These are phyloP conservation scores for Basidiobolus heterosporus DNA, from an alignment of 371 early-diverging fungal species.

Conservation along the genomic window DNA sequence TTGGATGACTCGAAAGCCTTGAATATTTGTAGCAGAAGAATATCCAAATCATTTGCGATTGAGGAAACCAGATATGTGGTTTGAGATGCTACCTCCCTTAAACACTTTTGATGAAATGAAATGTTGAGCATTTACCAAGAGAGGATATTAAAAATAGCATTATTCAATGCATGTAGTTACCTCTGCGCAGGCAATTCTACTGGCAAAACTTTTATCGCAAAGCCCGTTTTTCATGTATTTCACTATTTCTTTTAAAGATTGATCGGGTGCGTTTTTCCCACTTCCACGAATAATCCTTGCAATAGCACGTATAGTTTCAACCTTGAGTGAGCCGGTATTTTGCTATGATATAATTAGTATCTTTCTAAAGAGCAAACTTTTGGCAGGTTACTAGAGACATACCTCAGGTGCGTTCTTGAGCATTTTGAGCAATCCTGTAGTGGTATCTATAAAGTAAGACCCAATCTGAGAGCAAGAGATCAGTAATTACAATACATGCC, in stretches of 20 bases:
- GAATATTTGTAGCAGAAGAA: conserved; percentile 27
- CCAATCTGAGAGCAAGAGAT: conserved; percentile 20
- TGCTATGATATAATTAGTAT: no score
- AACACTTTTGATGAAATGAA: conserved; percentile 17
- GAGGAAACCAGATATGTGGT: conserved; percentile 22
- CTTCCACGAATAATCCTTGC: not conserved
- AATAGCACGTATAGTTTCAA: conserved; percentile 16
- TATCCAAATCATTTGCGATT: conserved; percentile 43
- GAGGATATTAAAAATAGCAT: conserved; percentile 1
- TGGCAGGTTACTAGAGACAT: conserved; percentile 5
- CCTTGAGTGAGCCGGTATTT: conserved; percentile 12
- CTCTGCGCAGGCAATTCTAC: conserved; percentile 57
- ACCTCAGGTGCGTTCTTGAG: conserved; percentile 52
- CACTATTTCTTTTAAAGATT: conserved; percentile 50
- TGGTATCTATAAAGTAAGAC: conserved; percentile 66
- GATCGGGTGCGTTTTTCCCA: conserved; percentile 24
- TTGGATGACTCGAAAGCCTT: conserved; percentile 54
- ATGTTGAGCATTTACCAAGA: no score
- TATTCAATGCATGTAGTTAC: conserved; percentile 20
- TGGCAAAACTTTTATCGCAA: conserved; percentile 51
- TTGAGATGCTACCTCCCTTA: conserved; percentile 26
- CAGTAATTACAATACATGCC: no score
- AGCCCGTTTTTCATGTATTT: conserved; percentile 50
- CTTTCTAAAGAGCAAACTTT: no score
- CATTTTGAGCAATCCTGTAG: conserved; percentile 36